A percentile compares a stretch with the other conserved stretches of the same genome.
phyloP scores from a whole-genome alignment of 176 grass and related monocot species.

The Olyra latifolia region DNA sequence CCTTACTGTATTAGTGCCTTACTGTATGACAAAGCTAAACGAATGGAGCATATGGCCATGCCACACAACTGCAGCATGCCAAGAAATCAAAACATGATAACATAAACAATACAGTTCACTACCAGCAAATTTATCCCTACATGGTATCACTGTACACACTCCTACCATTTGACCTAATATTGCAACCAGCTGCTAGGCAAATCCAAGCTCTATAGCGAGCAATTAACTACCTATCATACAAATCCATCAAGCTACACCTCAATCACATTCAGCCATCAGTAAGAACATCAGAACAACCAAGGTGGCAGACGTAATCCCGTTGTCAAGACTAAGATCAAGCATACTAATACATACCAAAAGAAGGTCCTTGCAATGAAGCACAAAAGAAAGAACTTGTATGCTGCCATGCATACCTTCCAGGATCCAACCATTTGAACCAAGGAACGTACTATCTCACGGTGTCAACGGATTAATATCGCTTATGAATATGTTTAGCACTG shows the following conservation, averaged over 20 bases:
- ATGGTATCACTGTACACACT: not conserved
- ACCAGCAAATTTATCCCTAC: not conserved
- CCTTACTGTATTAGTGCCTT: not conserved
- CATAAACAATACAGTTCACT: not conserved
- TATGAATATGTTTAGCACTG: slow-evolving; percentile 57
- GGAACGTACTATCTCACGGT: not conserved
- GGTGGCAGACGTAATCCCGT: not conserved
- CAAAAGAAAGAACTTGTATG: not conserved
- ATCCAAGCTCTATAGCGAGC: not conserved
- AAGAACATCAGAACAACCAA: not conserved
- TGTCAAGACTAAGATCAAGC: not conserved
- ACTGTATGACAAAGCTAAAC: not conserved
- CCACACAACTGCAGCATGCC: not conserved
- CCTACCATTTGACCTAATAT: not conserved
- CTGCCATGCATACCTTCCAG: slow-evolving; percentile 34
- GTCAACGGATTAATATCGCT: slow-evolving; percentile 44
- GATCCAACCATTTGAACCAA: slow-evolving; percentile 4
- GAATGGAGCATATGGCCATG: not conserved
- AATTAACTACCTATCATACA: not conserved
- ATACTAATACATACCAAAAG: not conserved
- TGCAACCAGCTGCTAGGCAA: not conserved
- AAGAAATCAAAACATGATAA: not conserved
- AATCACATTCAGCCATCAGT: not conserved
- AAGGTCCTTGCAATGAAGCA: not conserved
- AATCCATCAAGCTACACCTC: not conserved